Percentiles rank a stretch among this genome's conserved stretches.
phyloP scores from a whole-genome alignment of 129 eudicot species.

The Arctium lappa region DNA sequence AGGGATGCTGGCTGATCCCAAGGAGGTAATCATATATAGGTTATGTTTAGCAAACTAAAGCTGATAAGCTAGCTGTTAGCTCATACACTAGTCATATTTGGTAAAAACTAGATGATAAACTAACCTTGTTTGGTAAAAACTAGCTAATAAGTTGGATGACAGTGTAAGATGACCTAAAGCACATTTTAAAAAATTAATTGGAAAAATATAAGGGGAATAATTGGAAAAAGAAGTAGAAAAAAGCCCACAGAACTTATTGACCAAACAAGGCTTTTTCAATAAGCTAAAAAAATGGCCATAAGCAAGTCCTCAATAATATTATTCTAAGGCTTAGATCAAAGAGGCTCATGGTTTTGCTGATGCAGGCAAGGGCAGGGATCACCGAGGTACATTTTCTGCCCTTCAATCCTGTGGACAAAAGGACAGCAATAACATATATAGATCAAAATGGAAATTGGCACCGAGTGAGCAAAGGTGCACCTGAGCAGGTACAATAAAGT shows the following conservation, averaged over 20 bases:
- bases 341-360: background rate
- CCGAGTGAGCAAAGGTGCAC: conserved; percentile 88
- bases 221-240: background rate
- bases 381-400: conserved; percentile 85
- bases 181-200: no score
- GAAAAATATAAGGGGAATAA: background rate
- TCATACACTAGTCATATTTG: background rate
- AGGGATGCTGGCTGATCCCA: conserved; percentile 71
- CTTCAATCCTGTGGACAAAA: conserved; percentile 81
- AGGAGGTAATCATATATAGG: conserved; percentile 47
- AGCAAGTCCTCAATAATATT: background rate
- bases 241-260: no score
- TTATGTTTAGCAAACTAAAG: background rate
- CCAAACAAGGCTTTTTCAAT: no score
- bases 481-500: conserved; percentile 64
- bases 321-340: background rate
- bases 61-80: background rate
- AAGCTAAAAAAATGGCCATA: background rate
- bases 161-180: background rate
- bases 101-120: background rate
- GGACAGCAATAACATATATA: conserved; percentile 77
- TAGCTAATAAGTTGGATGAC: background rate
- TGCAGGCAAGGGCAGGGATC: conserved; percentile 77
- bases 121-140: no score
- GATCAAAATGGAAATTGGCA: conserved; percentile 67